Evolutionary conservation across 805 yeast species (phyloP), one percentile per base, ranked within the genome.

Genomic region (Candida railenensis): DNA sequence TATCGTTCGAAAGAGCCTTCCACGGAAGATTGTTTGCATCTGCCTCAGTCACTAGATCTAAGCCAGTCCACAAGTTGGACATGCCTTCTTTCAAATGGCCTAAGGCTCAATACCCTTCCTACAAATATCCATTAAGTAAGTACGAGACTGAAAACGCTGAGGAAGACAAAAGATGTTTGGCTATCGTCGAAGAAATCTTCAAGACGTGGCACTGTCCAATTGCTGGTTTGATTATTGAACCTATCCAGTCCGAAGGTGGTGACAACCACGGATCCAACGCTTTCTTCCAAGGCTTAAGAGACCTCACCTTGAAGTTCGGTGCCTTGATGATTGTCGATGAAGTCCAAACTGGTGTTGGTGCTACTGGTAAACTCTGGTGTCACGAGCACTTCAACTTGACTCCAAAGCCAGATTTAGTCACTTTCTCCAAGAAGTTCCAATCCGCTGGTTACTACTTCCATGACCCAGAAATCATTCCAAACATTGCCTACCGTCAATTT

Each of bases 71-170:
- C 77, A 91, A 92, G 74, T 74, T 91, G 67, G 91, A 85, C 67
- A 75, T 92, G 71, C 98, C 98, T 50, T 83, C 96, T 4, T 91
- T 91, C 75, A 81, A 88, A 62, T 91, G 97, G 97, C 98, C 98
- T 62, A 90, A 87, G 66, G 97, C 97, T 47, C 89, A 89, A 52
- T 91, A 84, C 75, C 98, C 98, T 53, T 57, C 78, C 43, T 83
- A 89, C 69, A 73, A 83, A 67, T 91, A 89, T 67, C 98, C 98
- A 48, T 77, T 90, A 60, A 91, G 82, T 46, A 76, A 80, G 43
- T 62, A 82, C 63, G 81, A 62, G 37, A 82, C 74, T 41, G 82
- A 71, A 54, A 91, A 91, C 78, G 71, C 73, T 42, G 66, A 74
- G 43, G 97, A 90, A 71, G 98, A 91, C 69, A 81, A 76, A 50